These are phyloP conservation scores for Fusarium annulatum DNA, from an alignment of 2,329 filamentous ascomycete genomes.

Conservation along the genomic window DNA sequence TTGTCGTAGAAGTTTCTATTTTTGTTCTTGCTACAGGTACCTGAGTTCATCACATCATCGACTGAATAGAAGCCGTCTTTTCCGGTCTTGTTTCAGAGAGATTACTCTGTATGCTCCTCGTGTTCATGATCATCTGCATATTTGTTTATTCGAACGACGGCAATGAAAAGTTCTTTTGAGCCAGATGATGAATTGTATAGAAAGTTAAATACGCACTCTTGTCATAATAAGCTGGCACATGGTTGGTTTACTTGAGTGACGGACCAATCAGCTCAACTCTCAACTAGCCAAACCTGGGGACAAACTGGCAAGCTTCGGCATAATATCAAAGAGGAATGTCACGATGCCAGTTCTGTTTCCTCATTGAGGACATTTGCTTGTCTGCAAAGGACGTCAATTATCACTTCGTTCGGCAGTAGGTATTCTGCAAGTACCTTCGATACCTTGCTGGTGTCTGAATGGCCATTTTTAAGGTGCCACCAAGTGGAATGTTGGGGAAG, in stretches of 20 bases:
- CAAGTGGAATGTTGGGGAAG: conserved; percentile 48
- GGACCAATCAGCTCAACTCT: conserved; percentile 33
- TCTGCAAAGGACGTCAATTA: not conserved
- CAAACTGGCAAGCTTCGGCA: conserved; percentile 44
- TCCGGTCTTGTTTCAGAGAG: conserved; percentile 18
- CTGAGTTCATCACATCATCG: not conserved
- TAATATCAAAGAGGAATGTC: conserved; percentile 19
- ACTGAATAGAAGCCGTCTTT: conserved; percentile 20
- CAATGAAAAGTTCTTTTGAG: not conserved
- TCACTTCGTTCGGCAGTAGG: conserved; percentile 1
- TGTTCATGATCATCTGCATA: not conserved
- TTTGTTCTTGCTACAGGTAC: conserved; percentile 20
- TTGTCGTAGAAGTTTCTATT: conserved; percentile 40
- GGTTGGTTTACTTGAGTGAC: conserved; percentile 27
- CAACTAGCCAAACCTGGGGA: conserved; percentile 29
- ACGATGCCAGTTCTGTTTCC: conserved; percentile 22
- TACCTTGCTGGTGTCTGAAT: conserved; percentile 43
- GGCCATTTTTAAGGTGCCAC: conserved; percentile 42
- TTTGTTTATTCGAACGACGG: conserved; percentile 9
- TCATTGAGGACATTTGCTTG: conserved; percentile 18
- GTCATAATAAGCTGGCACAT: conserved; percentile 31
- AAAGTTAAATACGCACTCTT: conserved; percentile 32
- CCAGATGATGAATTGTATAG: not conserved
- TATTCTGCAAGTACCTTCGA: conserved; percentile 21
- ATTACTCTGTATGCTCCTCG: conserved; percentile 5